Conservation (phyloP, 805 yeast species). For the Nakazawaea sp. region DNA sequence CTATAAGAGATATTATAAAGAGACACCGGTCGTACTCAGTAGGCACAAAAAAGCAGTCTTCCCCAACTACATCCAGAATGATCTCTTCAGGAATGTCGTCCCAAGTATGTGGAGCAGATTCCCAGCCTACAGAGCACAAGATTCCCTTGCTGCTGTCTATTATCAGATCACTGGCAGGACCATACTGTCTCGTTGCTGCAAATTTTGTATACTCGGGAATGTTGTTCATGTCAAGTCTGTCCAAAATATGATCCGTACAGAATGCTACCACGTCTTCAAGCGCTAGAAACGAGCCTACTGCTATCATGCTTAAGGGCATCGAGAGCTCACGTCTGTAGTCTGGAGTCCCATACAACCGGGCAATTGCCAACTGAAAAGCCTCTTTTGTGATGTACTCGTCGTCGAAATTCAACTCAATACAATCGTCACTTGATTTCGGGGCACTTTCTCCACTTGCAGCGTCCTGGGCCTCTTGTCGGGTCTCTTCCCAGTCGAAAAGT, state of each 20-base stretch:
- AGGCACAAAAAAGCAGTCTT: slow-evolving; percentile 46
- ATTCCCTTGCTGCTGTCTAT: slow-evolving; percentile 40
- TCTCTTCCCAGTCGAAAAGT: slow-evolving; percentile 35
- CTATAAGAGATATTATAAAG: slow-evolving; percentile 35
- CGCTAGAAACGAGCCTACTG: slow-evolving; percentile 43
- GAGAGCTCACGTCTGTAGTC: slow-evolving; percentile 25
- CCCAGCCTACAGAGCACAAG: slow-evolving; percentile 44
- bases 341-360: slow-evolving; percentile 37
- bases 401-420: slow-evolving; percentile 28
- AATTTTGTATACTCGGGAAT: slow-evolving; percentile 30
- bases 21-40: slow-evolving; percentile 50
- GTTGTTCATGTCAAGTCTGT: slow-evolving; percentile 27
- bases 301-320: slow-evolving; percentile 36
- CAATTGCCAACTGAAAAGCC: slow-evolving; percentile 42
- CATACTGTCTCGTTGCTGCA: slow-evolving; percentile 37
- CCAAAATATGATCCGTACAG: slow-evolving; percentile 33
- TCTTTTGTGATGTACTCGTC: slow-evolving; percentile 34
- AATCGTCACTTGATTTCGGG: too few species aligned
- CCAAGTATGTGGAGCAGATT: slow-evolving; percentile 37
- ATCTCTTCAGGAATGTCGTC: slow-evolving; percentile 35
- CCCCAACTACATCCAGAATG: slow-evolving; percentile 36
- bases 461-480: background rate
- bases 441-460: background rate
- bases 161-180: slow-evolving; percentile 36
- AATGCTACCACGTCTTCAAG: slow-evolving; percentile 36